These are phyloP conservation scores for Raphanus sativus DNA, from an alignment of 345 rosid species.

Conservation along the genomic window DNA sequence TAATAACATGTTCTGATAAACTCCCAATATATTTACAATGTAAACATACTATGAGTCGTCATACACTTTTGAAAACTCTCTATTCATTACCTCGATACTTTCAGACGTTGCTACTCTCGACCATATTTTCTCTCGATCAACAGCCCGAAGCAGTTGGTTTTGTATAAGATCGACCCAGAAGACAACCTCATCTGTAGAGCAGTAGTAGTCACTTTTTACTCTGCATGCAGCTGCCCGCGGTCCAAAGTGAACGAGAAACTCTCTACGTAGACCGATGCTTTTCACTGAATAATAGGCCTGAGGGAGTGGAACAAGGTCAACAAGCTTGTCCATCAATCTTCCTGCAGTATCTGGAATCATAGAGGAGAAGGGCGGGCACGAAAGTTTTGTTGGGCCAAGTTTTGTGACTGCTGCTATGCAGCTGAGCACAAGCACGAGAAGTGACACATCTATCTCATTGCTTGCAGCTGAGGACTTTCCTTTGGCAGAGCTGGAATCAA, in stretches of 20 bases:
- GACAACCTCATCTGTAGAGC: constrained; percentile 68
- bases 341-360: constrained; percentile 73
- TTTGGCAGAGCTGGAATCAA: constrained; percentile 51
- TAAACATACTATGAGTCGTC: background rate
- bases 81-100: constrained; percentile 81
- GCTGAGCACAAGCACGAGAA: constrained; percentile 74
- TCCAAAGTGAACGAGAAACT: constrained; percentile 94
- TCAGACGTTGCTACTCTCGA: constrained; percentile 88
- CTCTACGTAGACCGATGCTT: constrained; percentile 75
- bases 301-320: constrained; percentile 66
- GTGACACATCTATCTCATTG: constrained; percentile 63
- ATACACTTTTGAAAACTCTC: background rate
- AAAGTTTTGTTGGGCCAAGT: constrained; percentile 86
- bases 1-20: constrained; percentile 1
- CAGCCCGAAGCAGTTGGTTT: constrained; percentile 77
- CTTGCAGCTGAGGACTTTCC: constrained; percentile 50
- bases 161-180: constrained; percentile 97
- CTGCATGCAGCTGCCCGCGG: constrained; percentile 83
- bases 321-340: constrained; percentile 84
- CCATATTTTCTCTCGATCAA: constrained; percentile 98
- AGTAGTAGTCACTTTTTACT: constrained; percentile 49
- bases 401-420: constrained; percentile 80
- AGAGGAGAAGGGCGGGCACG: constrained; percentile 68
- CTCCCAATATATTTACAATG: constrained; percentile 12
- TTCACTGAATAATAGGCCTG: constrained; percentile 67